Evolutionary conservation across 164 flowering plant species (phyloP).

Genomic region (Magnolia officinalis): DNA sequence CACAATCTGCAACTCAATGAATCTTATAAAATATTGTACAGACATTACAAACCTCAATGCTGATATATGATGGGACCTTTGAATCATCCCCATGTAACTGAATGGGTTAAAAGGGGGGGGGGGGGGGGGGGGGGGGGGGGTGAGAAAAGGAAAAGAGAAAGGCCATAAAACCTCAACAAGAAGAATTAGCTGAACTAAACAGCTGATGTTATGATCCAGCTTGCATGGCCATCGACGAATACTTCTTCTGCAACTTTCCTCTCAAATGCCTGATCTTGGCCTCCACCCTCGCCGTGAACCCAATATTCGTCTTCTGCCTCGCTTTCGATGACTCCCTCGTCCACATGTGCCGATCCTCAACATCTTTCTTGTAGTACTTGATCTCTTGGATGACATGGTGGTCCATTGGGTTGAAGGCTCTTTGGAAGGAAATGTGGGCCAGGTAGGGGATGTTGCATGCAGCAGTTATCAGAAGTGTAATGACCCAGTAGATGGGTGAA

Average conservation of each 20-base stretch:
- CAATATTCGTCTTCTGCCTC: slow-evolving; percentile 85
- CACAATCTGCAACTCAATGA: slow-evolving; percentile 26
- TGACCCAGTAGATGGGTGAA: slow-evolving; percentile 78
- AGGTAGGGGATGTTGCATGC: slow-evolving; percentile 71
- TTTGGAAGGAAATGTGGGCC: slow-evolving; percentile 68
- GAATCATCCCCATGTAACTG: slow-evolving; percentile 10
- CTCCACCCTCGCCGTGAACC: slow-evolving; percentile 91
- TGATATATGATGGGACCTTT: slow-evolving; percentile 17
- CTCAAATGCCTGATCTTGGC: slow-evolving; percentile 82
- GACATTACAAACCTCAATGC: slow-evolving; percentile 23
- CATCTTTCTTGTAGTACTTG: slow-evolving; percentile 83
- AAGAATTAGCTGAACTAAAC: background rate
- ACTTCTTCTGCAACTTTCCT: slow-evolving; percentile 66
- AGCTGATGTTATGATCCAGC: slow-evolving; percentile 18
- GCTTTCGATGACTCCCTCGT: slow-evolving; percentile 78
- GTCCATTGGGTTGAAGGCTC: slow-evolving; percentile 82
- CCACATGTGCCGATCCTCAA: slow-evolving; percentile 83
- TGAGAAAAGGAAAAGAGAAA: slow-evolving; percentile 1
- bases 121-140: too few species aligned
- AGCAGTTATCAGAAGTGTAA: slow-evolving; percentile 56
- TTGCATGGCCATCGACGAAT: slow-evolving; percentile 20
- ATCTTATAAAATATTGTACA: slow-evolving; percentile 34
- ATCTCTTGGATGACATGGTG: slow-evolving; percentile 95
- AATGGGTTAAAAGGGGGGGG: slow-evolving; percentile 11
- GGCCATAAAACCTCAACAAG: background rate